These are phyloP conservation scores for Xerocomus brunneocitrinus DNA, from an alignment of 768 basidiomycete species.

Conservation along the genomic window DNA sequence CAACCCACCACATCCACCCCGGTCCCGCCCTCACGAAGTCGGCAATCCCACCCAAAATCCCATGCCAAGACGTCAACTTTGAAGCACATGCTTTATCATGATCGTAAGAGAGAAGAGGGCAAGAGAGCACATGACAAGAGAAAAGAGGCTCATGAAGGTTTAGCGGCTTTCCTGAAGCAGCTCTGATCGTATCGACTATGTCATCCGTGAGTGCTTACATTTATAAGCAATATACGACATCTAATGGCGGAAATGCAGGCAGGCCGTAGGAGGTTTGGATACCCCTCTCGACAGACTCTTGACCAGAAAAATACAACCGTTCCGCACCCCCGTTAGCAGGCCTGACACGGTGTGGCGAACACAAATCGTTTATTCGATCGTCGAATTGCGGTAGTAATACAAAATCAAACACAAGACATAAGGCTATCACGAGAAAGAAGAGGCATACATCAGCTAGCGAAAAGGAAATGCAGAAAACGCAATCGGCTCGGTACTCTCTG, in stretches of 20 bases:
- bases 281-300: no score
- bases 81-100: conserved; percentile 60
- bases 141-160: conserved; percentile 32
- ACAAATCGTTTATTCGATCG: background rate
- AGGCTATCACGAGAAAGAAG: background rate
- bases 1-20: background rate
- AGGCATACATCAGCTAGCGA: background rate
- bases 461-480: no score
- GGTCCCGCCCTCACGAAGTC: background rate
- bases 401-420: background rate
- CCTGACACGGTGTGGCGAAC: background rate
- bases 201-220: background rate
- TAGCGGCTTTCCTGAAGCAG: conserved; percentile 47
- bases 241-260: background rate
- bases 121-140: conserved; percentile 17
- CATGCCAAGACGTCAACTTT: conserved; percentile 41
- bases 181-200: conserved; percentile 8
- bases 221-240: background rate
- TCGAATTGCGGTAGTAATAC: background rate
- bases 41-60: conserved; percentile 40
- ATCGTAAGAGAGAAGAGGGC: conserved; percentile 43
- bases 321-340: background rate
- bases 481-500: no score
- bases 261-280: background rate
- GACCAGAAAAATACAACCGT: no score